Conservation (phyloP, 208 protist species). For the Trypanosomatidae sp. region DNA sequence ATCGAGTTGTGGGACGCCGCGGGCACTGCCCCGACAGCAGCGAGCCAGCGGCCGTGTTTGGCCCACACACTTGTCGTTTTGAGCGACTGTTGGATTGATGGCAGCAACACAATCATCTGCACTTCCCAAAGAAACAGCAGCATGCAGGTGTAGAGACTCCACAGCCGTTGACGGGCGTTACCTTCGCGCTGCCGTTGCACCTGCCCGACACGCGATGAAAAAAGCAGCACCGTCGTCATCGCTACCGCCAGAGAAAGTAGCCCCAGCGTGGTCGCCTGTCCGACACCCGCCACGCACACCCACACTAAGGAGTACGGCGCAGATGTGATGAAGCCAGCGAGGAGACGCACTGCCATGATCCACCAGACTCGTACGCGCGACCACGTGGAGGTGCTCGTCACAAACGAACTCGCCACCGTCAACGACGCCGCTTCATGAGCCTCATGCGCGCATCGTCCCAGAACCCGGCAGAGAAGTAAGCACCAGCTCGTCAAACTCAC, state of each 20-base stretch:
- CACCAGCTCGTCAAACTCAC: constrained; percentile 14
- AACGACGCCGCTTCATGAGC: background rate
- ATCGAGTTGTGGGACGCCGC: background rate
- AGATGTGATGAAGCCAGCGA: constrained; percentile 1
- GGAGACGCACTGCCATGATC: background rate
- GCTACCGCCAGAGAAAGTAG: constrained; percentile 12
- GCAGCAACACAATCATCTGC: constrained; percentile 2
- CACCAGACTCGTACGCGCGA: background rate
- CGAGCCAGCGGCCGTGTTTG: constrained; percentile 5
- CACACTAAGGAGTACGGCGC: constrained; percentile 18
- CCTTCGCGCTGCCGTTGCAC: background rate
- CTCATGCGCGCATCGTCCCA: background rate
- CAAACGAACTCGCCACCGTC: background rate
- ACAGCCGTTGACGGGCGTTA: constrained; percentile 6
- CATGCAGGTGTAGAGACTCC: constrained; percentile 8
- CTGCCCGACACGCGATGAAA: background rate
- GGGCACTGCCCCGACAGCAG: constrained; percentile 7
- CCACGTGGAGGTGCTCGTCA: background rate
- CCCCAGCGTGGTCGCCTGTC: constrained; percentile 13
- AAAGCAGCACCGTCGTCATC: constrained; percentile 4
- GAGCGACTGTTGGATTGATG: constrained; percentile 9
- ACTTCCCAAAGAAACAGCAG: constrained; percentile 19
- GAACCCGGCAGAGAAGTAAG: background rate
- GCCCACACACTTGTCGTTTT: background rate
- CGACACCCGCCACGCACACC: constrained; percentile 11